Percentiles rank a stretch among this genome's conserved stretches.
Evolutionary conservation across 2,329 filamentous ascomycete species (phyloP).

Genomic region (Rhynchosporium secalis): DNA sequence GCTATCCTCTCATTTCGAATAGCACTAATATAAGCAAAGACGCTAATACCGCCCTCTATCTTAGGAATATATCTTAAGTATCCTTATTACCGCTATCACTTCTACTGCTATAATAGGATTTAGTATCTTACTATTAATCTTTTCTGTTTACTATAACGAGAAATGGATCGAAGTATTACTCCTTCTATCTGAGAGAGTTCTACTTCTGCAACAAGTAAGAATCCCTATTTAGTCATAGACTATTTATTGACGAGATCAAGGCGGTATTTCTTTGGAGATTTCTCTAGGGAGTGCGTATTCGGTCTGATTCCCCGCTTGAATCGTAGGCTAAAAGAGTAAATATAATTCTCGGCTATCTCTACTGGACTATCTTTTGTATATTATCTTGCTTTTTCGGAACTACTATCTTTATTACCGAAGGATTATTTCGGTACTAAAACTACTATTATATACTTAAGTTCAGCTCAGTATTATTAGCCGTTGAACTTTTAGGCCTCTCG

Average conservation of each 20-base stretch:
- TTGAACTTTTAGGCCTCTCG: slow-evolving; percentile 2
- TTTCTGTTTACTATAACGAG: slow-evolving; percentile 3
- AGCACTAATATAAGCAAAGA: slow-evolving; percentile 6
- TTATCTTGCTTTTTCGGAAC: slow-evolving; percentile 1
- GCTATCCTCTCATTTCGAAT: slow-evolving; percentile 7
- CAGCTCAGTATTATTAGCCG: slow-evolving; percentile 2
- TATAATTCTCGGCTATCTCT: not conserved
- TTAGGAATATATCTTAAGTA: slow-evolving; percentile 6
- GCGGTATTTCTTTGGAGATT: slow-evolving; percentile 7
- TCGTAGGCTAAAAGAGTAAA: not conserved
- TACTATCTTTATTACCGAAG: slow-evolving; percentile 6
- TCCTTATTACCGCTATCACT: not conserved
- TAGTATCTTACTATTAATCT: not conserved
- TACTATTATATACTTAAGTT: not conserved
- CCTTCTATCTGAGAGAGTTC: not conserved
- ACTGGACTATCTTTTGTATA: slow-evolving; percentile 2
- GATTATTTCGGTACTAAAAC: slow-evolving; percentile 2
- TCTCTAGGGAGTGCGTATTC: not conserved
- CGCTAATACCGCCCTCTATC: slow-evolving; percentile 1
- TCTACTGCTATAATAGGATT: not conserved
- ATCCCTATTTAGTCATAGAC: not conserved
- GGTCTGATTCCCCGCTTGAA: not conserved
- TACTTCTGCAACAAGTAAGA: slow-evolving; percentile 4
- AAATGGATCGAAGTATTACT: slow-evolving; percentile 8
- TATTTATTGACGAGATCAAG: slow-evolving; percentile 3